Percentiles rank a stretch among this genome's conserved stretches.
These are phyloP conservation scores for Boletus sensibilis DNA, from an alignment of 768 basidiomycete genomes.

Conservation along the genomic window DNA sequence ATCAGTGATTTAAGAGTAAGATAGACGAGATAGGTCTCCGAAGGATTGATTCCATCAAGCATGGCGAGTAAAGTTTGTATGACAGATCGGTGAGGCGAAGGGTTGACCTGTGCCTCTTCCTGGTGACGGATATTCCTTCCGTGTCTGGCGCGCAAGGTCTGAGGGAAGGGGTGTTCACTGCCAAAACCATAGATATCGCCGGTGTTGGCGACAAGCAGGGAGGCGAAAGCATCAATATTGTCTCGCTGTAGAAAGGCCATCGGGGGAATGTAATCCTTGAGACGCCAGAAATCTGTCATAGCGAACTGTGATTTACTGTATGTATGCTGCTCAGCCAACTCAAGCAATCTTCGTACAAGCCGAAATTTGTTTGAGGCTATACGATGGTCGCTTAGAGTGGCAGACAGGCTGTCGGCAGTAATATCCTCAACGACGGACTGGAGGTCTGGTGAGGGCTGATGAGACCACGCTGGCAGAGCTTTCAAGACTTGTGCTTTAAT, in stretches of 20 bases:
- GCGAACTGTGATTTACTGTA: constrained; percentile 50
- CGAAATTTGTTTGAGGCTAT: constrained; percentile 76
- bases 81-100: constrained; percentile 48
- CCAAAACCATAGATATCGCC: constrained; percentile 65
- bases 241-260: constrained; percentile 53
- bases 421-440: constrained; percentile 45
- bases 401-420: constrained; percentile 47
- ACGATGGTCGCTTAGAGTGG: constrained; percentile 55
- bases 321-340: constrained; percentile 40
- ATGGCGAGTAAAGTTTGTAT: constrained; percentile 54
- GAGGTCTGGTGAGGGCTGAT: constrained; percentile 51
- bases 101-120: constrained; percentile 19
- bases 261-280: constrained; percentile 74
- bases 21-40: constrained; percentile 58
- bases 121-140: constrained; percentile 9
- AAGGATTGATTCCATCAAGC: constrained; percentile 50
- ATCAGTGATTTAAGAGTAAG: constrained; percentile 59
- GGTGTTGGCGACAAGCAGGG: constrained; percentile 55
- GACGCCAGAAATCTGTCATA: constrained; percentile 72
- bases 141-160: constrained; percentile 43
- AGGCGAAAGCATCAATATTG: constrained; percentile 72
- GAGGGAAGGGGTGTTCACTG: constrained; percentile 45
- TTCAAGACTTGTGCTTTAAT: constrained; percentile 45
- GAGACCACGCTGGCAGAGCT: constrained; percentile 77
- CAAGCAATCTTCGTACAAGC: constrained; percentile 62